Evolutionary conservation across 2,329 filamentous ascomycete genomes (phyloP).

Genomic region (Diaporthe eres): DNA sequence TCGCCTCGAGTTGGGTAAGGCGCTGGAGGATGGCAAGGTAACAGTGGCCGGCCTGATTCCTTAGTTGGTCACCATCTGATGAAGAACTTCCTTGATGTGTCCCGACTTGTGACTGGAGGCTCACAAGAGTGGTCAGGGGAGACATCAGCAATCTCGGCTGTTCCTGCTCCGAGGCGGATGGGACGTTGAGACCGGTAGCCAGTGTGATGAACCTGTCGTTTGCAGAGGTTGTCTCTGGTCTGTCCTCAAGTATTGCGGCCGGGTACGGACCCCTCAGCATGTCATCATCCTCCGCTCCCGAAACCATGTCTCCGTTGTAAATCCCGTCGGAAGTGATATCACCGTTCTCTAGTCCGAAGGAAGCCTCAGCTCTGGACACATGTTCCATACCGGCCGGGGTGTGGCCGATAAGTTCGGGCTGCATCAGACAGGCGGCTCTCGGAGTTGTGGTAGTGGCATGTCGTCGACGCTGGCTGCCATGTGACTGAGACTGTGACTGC

Average conservation of each 20-base stretch:
- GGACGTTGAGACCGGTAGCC: neutral
- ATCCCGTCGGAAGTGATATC: neutral
- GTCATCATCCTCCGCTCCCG: neutral
- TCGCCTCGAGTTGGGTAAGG: neutral
- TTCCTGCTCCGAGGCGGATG: neutral
- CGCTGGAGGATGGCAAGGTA: constrained; percentile 5
- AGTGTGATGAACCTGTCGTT: neutral
- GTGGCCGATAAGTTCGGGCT: neutral
- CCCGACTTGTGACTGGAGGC: neutral
- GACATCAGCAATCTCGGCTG: neutral
- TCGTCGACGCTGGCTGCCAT: neutral
- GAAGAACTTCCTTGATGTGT: neutral
- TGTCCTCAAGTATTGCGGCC: neutral
- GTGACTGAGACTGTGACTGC: neutral
- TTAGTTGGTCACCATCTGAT: neutral
- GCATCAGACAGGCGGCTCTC: neutral
- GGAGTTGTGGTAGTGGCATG: neutral
- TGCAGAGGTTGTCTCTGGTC: neutral
- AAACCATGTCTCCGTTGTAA: neutral
- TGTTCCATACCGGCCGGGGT: neutral
- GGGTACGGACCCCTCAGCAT: neutral
- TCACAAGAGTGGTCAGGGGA: neutral
- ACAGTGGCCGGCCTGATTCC: neutral
- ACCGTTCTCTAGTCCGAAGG: neutral
- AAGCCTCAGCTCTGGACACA: neutral